Percentiles rank a stretch among this genome's conserved stretches.
Evolutionary conservation across 2,329 filamentous ascomycete genomes (phyloP).

Genomic region (Trichophyton benhamiae): DNA sequence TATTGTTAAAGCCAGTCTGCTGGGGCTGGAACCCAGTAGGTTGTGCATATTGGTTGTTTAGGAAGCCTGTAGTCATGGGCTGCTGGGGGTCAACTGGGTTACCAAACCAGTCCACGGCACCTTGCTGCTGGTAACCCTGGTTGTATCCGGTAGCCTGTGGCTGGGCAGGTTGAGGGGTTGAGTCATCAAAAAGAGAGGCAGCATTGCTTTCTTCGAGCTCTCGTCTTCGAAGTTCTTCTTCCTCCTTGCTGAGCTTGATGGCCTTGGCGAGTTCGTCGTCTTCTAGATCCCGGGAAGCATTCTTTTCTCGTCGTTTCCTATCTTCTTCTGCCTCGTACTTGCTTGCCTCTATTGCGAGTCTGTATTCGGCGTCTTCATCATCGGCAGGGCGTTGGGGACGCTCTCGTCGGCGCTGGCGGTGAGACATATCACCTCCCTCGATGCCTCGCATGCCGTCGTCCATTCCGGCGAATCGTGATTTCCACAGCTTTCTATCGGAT

Average conservation of each 20-base stretch:
- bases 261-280: slow-evolving; percentile 87
- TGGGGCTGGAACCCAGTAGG: slow-evolving; percentile 57
- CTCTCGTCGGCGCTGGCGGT: slow-evolving; percentile 35
- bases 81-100: slow-evolving; percentile 77
- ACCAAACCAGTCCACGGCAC: slow-evolving; percentile 91
- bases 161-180: slow-evolving; percentile 47
- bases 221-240: slow-evolving; percentile 67
- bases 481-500: slow-evolving; percentile 87
- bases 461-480: slow-evolving; percentile 84
- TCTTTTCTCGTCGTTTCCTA: slow-evolving; percentile 50
- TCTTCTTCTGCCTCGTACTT: slow-evolving; percentile 93
- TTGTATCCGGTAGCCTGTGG: slow-evolving; percentile 82
- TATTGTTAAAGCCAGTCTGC: slow-evolving; percentile 55
- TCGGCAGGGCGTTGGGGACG: slow-evolving; percentile 46
- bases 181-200: slow-evolving; percentile 76
- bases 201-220: slow-evolving; percentile 81
- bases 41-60: slow-evolving; percentile 60
- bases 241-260: slow-evolving; percentile 88
- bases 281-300: slow-evolving; percentile 46
- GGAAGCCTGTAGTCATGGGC: slow-evolving; percentile 54
- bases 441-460: slow-evolving; percentile 54
- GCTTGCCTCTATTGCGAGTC: slow-evolving; percentile 83
- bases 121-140: slow-evolving; percentile 94
- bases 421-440: slow-evolving; percentile 29
- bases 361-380: slow-evolving; percentile 84